Evolutionary conservation across 2,329 filamentous ascomycete species (phyloP), one percentile per base, ranked within the genome.

Genomic region (Microsporum canis): DNA sequence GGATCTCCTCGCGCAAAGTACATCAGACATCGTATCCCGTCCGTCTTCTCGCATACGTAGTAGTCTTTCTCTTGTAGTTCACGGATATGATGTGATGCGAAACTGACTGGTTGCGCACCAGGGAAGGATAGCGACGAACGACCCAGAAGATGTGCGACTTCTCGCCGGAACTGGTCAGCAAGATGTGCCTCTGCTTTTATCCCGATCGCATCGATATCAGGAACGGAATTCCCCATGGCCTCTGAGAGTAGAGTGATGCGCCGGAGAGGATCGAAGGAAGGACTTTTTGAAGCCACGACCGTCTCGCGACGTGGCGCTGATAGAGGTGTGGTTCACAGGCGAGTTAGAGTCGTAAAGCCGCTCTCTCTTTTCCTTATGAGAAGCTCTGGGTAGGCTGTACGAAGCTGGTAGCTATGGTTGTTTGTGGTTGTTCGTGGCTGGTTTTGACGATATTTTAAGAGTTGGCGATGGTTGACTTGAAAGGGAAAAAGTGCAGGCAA

Each of bases 41-140:
- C 94, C 0, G 92, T 96, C 78, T 99, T 99, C 76, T 99, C 94
- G 79, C 92, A 96, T 65, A 99, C 88, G 72, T 91, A 99, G 78
- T 97, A 99, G 75, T 97, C 94, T 70, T 88, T 81, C 62, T 81
- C 80, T 64, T 87, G 84, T 39, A 99, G 82, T 76, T 95, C 91
- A n/a, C 85, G 78, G 7, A 97, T 76, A 73, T 99, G 94, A 68
- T 84, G 81, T 62, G 87, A 81, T 60, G 88, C 81, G 72, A 99
- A 99, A 70, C 89, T 95, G 65, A 99, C 91, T 12, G 94, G 94
- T 74, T 99, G 94, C 58, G 94, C 92, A 69, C 85, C 94, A 0
- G 94, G 91, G 68, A 99, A 99, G 65, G 77, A 80, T 29, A 78
- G 76, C 10, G 63, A 63, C 59, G 80, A 80, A 67, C 91, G 83